phyloP scores from a whole-genome alignment of 2,329 filamentous ascomycete genomes.

The Uncinocarpus reesii region DNA sequence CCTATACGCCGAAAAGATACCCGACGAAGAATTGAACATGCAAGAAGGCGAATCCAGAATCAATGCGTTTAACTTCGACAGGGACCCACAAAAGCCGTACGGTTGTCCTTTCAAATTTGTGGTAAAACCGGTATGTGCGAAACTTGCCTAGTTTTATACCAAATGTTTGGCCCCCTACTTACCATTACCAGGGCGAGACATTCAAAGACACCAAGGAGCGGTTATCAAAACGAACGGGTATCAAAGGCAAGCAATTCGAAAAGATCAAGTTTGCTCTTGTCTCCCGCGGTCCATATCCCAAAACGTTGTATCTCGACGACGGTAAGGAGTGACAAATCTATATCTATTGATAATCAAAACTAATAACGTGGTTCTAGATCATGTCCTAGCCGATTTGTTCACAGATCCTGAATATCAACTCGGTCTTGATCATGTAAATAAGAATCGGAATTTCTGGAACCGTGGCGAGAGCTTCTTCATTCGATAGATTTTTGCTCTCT shows the following conservation, averaged over 20 bases:
- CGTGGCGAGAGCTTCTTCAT: constrained; percentile 56
- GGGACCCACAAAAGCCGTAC: constrained; percentile 72
- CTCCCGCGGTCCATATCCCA: constrained; percentile 58
- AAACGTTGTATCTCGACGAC: constrained; percentile 74
- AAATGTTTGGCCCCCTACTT: not conserved
- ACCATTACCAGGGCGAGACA: constrained; percentile 54
- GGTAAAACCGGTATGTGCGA: constrained; percentile 63
- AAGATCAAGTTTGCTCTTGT: constrained; percentile 95
- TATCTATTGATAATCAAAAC: not conserved
- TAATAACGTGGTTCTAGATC: constrained; percentile 26
- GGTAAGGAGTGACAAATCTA: constrained; percentile 49
- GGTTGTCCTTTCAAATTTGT: constrained; percentile 87
- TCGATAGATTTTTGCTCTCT: constrained; percentile 32
- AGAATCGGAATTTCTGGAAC: constrained; percentile 49
- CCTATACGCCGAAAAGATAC: constrained; percentile 70
- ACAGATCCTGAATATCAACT: constrained; percentile 75
- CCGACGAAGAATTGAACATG: constrained; percentile 52
- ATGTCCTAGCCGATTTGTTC: constrained; percentile 45
- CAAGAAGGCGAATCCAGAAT: constrained; percentile 62
- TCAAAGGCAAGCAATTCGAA: constrained; percentile 97
- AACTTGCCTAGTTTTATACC: not conserved
- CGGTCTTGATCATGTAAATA: constrained; percentile 54
- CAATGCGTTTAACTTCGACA: constrained; percentile 84
- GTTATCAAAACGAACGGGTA: constrained; percentile 80
- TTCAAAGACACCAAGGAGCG: constrained; percentile 91